Percentiles rank a stretch among this genome's conserved stretches.
Conservation (phyloP, 2,329 filamentous ascomycete species). For the Hypoxylon sp. region DNA sequence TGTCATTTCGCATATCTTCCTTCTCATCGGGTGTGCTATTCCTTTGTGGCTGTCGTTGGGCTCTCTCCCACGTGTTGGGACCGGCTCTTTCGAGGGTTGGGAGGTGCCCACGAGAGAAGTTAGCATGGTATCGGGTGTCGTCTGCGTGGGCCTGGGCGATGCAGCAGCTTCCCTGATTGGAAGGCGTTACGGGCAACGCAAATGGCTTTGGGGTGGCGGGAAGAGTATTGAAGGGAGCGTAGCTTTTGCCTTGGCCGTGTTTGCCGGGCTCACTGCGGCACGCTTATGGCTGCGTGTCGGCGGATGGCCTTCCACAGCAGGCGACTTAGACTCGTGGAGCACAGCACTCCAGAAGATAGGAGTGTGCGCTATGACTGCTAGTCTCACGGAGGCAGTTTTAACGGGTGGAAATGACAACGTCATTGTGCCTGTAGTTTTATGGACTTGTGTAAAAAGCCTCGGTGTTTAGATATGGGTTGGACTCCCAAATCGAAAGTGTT, state of each 20-base stretch:
- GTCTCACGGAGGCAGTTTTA: conserved; percentile 91
- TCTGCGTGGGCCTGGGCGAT: conserved; percentile 95
- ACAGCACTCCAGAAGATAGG: conserved; percentile 74
- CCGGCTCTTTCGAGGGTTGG: conserved; percentile 73
- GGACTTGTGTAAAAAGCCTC: conserved; percentile 87
- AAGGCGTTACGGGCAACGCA: conserved; percentile 81
- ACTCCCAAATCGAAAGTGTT: too few relatives aligned
- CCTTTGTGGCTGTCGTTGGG: conserved; percentile 90
- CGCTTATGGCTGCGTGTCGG: conserved; percentile 80
- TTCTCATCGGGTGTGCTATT: conserved; percentile 93
- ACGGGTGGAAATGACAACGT: conserved; percentile 99
- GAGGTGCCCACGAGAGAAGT: conserved; percentile 77
- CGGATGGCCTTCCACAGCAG: conserved; percentile 77
- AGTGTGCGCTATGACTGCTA: conserved; percentile 80
- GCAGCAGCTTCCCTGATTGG: conserved; percentile 92
- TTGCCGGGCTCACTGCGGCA: conserved; percentile 73
- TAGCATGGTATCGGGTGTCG: conserved; percentile 89
- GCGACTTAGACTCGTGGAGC: conserved; percentile 68
- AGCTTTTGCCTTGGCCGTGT: conserved; percentile 85
- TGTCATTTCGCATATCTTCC: conserved; percentile 94
- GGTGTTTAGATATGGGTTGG: too few relatives aligned
- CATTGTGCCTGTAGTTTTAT: conserved; percentile 90
- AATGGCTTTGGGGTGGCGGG: conserved; percentile 97
- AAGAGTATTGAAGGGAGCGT: conserved; percentile 90
- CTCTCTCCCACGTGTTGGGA: conserved; percentile 66